Evolutionary conservation across 2,329 filamentous ascomycete species (phyloP), one percentile per base, ranked within the genome.

Genomic region (Colletotrichum scovillei): DNA sequence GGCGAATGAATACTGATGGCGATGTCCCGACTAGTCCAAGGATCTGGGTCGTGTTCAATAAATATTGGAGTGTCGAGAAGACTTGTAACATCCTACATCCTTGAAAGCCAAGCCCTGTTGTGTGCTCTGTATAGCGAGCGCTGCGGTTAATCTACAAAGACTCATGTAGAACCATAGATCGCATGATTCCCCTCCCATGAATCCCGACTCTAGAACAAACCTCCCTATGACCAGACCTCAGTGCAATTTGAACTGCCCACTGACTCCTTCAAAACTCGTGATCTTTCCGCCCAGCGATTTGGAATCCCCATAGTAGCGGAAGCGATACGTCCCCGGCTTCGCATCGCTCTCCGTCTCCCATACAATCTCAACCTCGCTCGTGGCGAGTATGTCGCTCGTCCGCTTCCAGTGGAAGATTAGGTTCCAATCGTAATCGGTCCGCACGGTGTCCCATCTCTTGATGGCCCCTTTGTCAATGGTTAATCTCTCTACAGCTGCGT

Each of bases 351-450:
- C 92, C 76, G 94, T 93, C 81, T 95, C 92, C 95, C 95, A 98
- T 60, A 87, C 87, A 59, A 98, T 86, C 1, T 85, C 90, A 1
- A 94, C 95, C 79, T 94, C 89, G 78, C 94, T 97, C 46, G 92
- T 92, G 0, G 92, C 95, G 28, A 94, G 82, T 4, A 95, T 76
- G 7, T 87, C 88, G 79, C 91, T 94, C 2, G 90, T 93, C 66
- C 94, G 88, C 80, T 90, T 89, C 95, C 95, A 98, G 63, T 90
- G 88, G 79, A 92, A 98, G 19, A 95, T 87, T 26, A 98, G 83
- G 76, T 91, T 89, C 95, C 95, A 98, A 80, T 98, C 95, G 11
- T 84, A 86, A 79, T 98, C 95, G 77, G 90, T 89, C n/a, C 92
- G 88, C 26, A 97, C 89, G 53, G 84, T 85, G 12, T 82, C 83